Evolutionary conservation across 495 filamentous ascomycete genomes (phyloP), one percentile per base, ranked within the genome.

Genomic region (Penicillium cinerascens): DNA sequence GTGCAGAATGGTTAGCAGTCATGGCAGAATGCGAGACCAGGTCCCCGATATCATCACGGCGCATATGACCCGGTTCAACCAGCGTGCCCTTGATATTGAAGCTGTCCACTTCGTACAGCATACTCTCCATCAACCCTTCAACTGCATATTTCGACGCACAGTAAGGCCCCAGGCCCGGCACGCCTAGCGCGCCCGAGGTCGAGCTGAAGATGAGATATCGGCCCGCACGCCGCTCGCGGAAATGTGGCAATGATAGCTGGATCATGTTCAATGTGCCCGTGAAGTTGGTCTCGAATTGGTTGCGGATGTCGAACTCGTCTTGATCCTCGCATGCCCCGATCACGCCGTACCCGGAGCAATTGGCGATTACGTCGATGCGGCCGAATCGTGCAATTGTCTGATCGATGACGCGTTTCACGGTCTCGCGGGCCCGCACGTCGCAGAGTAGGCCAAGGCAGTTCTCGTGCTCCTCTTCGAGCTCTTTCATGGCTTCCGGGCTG

Each of bases 311-410:
- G 67, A 88, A 85, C 60, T 93, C 89, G 70, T 95, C 90, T 71
- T 97, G 93, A 73, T 97, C 93, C 71, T 98, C 93, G 71, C 91
- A 96, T 2, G 92, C 87, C 25, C 89, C 92, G 58, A 97, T 95
- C 29, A 98, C 89, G 44, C 92, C 93, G 72, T 93, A 95, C 29
- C 87, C 88, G 26, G 87, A 87, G 69, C 87, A 96, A 66, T 98
- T 98, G 58, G 83, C 91, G 43, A 98, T 86, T 46, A 95, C 82
- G 68, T 97, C 93, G 42, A 96, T 79, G 49, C 83, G 82, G 0
- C 91, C 91, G 70, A 91, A 97, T 43, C 78, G 81, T 33, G 77
- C 72, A 29, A 95, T 78, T 5, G 85, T 83, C 41, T 70, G 72
- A 42, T 87, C 76, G 42, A 96, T 80, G 6, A 87, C 89, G 17